phyloP scores from a whole-genome alignment of 2,329 filamentous ascomycete genomes.

The Hypoxylon sp. region DNA sequence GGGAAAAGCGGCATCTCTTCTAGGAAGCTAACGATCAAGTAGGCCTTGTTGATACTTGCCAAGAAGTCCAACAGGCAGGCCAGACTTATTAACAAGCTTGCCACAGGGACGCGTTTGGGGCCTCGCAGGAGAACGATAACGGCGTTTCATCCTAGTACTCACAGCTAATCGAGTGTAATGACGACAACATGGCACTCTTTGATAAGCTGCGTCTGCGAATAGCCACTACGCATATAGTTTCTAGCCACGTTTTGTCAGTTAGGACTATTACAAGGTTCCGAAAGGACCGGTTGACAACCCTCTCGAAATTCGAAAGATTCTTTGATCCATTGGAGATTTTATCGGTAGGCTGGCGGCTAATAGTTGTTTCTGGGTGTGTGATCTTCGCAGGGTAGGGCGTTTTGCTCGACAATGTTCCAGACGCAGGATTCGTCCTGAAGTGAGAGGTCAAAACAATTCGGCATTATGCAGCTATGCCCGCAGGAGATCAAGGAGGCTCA shows the following conservation, averaged over 20 bases:
- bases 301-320: conserved; percentile 41
- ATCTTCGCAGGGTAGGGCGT: conserved; percentile 47
- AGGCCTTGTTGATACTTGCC: conserved; percentile 32
- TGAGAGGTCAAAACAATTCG: conserved; percentile 42
- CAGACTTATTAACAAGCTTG: conserved; percentile 30
- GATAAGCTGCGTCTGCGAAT: conserved; percentile 18
- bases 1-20: conserved; percentile 39
- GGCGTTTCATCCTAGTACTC: conserved; percentile 47
- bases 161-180: conserved; percentile 15
- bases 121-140: conserved; percentile 35
- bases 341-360: conserved; percentile 44
- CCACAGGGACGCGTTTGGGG: conserved; percentile 35
- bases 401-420: conserved; percentile 42
- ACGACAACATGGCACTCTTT: conserved; percentile 12
- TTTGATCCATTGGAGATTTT: conserved; percentile 42
- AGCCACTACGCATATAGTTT: conserved; percentile 30
- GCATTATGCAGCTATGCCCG: conserved; percentile 47
- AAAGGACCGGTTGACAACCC: conserved; percentile 31
- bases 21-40: conserved; percentile 29
- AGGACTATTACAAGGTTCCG: conserved; percentile 28
- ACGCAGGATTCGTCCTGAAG: conserved; percentile 45
- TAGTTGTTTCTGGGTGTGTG: conserved; percentile 44
- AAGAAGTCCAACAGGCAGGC: conserved; percentile 21
- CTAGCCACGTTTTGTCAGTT: conserved; percentile 29
- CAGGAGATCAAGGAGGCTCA: conserved; percentile 43